phyloP scores from a whole-genome alignment of 345 rosid genomes.

The Eucalyptus guilfoylei region DNA sequence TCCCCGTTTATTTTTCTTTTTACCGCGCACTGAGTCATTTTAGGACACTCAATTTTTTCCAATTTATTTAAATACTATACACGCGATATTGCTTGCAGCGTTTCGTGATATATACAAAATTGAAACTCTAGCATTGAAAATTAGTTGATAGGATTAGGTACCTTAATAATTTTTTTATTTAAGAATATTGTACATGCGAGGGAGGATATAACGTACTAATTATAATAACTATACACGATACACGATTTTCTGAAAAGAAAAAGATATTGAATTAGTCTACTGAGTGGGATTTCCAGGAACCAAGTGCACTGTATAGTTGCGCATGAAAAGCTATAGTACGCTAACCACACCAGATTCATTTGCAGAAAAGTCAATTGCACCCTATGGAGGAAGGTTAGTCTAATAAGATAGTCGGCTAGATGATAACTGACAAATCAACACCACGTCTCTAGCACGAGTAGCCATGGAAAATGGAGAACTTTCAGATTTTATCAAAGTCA shows the following conservation, averaged over 20 bases:
- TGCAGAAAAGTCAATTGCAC: not conserved
- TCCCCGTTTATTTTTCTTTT: not conserved
- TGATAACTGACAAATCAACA: not conserved
- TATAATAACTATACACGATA: not conserved
- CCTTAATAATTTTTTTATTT: too few species aligned
- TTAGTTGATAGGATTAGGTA: not conserved
- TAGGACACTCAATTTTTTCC: not conserved
- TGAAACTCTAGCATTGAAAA: not conserved
- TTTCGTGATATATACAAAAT: not conserved
- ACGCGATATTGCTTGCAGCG: fast-evolving
- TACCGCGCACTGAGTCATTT: not conserved
- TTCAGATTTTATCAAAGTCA: not conserved
- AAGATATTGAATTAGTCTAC: not conserved
- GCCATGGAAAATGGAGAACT: not conserved
- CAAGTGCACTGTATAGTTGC: not conserved
- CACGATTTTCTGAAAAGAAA: not conserved
- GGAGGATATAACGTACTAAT: not conserved
- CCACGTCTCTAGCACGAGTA: not conserved
- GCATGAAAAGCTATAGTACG: not conserved
- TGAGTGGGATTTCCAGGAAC: not conserved
- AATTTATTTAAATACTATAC: not conserved
- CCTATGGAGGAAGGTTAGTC: not conserved
- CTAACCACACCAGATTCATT: not conserved
- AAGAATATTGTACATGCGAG: not conserved
- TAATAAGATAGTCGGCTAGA: not conserved